These are phyloP conservation scores for Phyllostachys edulis DNA, from an alignment of 176 grass and related monocot genomes.

Conservation along the genomic window DNA sequence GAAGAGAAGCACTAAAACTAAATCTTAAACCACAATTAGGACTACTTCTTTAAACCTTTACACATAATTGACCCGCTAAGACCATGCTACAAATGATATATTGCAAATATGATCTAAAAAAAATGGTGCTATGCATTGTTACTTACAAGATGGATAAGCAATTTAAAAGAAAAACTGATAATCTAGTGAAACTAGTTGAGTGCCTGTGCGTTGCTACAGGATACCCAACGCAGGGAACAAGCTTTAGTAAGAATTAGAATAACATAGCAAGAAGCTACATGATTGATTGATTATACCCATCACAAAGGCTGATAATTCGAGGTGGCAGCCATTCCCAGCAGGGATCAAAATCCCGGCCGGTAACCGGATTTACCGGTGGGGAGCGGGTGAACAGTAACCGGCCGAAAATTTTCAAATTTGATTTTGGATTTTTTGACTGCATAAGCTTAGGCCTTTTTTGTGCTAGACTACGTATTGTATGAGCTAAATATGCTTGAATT, in stretches of 20 bases:
- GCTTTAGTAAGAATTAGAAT: background rate
- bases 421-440: no score
- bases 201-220: background rate
- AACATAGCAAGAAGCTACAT: background rate
- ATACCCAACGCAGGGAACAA: background rate
- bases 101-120: constrained; percentile 11
- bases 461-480: no score
- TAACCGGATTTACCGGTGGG: no score
- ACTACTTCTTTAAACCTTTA: constrained; percentile 11
- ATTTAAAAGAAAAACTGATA: background rate
- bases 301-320: background rate
- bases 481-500: no score
- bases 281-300: background rate
- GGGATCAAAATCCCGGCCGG: no score
- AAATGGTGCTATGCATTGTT: background rate
- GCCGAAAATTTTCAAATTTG: no score
- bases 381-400: no score
- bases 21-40: background rate
- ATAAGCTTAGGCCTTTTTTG: no score
- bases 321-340: no score
- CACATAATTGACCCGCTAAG: background rate
- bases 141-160: background rate
- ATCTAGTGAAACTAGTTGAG: background rate
- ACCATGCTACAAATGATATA: constrained; percentile 12
- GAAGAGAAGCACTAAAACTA: background rate